Evolutionary conservation across 306 rosid genomes (phyloP).

Genomic region (Sechiopsis laciniata): DNA sequence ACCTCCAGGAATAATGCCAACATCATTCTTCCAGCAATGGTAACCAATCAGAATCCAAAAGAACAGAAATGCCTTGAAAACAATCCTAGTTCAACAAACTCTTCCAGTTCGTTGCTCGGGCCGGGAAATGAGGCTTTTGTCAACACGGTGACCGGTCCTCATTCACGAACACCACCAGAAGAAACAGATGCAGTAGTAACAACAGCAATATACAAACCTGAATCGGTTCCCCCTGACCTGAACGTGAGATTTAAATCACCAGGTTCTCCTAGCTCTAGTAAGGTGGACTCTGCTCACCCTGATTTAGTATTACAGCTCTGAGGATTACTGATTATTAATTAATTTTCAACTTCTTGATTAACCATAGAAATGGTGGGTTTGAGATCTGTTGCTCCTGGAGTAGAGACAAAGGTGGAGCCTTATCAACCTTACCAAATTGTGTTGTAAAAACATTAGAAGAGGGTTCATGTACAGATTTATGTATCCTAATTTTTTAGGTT

Average conservation of each 20-base stretch:
- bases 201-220: conserved; percentile 34
- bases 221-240: conserved; percentile 52
- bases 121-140: conserved; percentile 20
- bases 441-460: conserved; percentile 20
- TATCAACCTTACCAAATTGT: conserved; percentile 18
- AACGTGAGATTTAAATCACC: conserved; percentile 56
- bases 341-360: conserved; percentile 19
- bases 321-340: conserved; percentile 30
- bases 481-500: conserved; percentile 23
- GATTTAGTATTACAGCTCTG: conserved; percentile 62
- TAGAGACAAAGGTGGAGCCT: conserved; percentile 12
- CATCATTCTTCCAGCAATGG: conserved; percentile 26
- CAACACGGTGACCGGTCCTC: conserved; percentile 11
- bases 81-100: conserved; percentile 24
- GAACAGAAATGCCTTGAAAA: conserved; percentile 29
- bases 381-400: conserved; percentile 31
- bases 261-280: conserved; percentile 53
- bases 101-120: conserved; percentile 26
- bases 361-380: conserved; percentile 41
- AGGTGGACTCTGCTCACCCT: conserved; percentile 52
- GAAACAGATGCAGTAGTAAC: conserved; percentile 21
- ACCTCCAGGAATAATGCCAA: conserved; percentile 33
- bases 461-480: conserved; percentile 23
- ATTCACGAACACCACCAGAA: conserved; percentile 26
- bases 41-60: conserved; percentile 28